A percentile compares a stretch with the other conserved stretches of the same genome.
Evolutionary conservation across 2,329 filamentous ascomycete species (phyloP).

Genomic region (Rhynchosporium secalis): DNA sequence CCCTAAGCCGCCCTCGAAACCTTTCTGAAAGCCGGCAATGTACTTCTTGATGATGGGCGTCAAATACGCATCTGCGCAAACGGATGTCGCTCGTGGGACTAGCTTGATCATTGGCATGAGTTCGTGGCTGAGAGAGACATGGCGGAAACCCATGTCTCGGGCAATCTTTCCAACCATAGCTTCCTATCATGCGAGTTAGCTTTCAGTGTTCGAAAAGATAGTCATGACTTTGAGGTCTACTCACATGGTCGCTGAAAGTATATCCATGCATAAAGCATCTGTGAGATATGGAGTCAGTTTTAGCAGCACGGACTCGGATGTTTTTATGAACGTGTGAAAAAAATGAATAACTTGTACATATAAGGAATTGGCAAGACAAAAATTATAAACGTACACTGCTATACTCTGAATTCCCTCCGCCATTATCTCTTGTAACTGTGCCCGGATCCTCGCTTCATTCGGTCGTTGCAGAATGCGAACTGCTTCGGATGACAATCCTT

Average conservation of each 20-base stretch:
- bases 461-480: constrained; percentile 69
- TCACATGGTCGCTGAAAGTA: constrained; percentile 75
- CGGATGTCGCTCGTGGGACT: constrained; percentile 67
- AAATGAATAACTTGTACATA: too few species aligned
- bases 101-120: constrained; percentile 81
- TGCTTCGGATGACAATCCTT: constrained; percentile 71
- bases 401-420: constrained; percentile 75
- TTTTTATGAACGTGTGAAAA: too few species aligned
- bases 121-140: constrained; percentile 78
- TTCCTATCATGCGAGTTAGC: constrained; percentile 47
- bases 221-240: background rate
- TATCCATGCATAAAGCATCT: constrained; percentile 85
- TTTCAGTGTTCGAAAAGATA: background rate
- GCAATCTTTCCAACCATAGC: constrained; percentile 74
- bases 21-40: constrained; percentile 72
- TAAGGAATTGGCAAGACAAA: background rate
- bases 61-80: constrained; percentile 73
- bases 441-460: constrained; percentile 54
- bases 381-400: constrained; percentile 54
- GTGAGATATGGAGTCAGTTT: background rate
- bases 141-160: constrained; percentile 75
- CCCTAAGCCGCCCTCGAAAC: constrained; percentile 79
- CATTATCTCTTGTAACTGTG: constrained; percentile 66
- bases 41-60: constrained; percentile 72
- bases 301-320: too few species aligned